Evolutionary conservation across 2,329 filamentous ascomycete genomes (phyloP).

Genomic region (Ceratocystis diversiconidia): DNA sequence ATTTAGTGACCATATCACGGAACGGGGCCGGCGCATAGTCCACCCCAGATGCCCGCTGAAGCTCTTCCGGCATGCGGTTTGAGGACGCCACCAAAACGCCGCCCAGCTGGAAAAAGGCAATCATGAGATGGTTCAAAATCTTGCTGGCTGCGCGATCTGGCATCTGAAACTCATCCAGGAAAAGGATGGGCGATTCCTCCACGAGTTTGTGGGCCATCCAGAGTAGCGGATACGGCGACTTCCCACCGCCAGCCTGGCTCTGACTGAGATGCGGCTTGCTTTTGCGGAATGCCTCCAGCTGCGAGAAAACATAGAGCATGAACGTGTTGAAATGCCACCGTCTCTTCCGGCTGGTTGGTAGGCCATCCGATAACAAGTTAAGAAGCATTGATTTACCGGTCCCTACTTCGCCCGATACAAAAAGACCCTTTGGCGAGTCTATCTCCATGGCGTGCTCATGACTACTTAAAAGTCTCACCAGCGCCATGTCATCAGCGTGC

Average conservation of each 20-base stretch:
- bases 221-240: constrained; percentile 48
- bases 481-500: constrained; percentile 27
- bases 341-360: constrained; percentile 58
- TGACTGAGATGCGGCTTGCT: constrained; percentile 16
- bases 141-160: constrained; percentile 66
- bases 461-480: constrained; percentile 54
- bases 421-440: constrained; percentile 57
- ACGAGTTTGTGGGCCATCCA: constrained; percentile 65
- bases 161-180: constrained; percentile 72
- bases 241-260: constrained; percentile 24
- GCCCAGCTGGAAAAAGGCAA: constrained; percentile 66
- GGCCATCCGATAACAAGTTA: constrained; percentile 62
- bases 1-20: constrained; percentile 36
- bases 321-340: constrained; percentile 79
- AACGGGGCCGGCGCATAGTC: constrained; percentile 47
- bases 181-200: constrained; percentile 59
- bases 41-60: constrained; percentile 59
- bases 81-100: constrained; percentile 69
- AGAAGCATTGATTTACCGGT: constrained; percentile 78
- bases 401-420: constrained; percentile 69
- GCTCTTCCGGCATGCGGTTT: constrained; percentile 70
- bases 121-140: constrained; percentile 65
- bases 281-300: constrained; percentile 50
- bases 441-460: constrained; percentile 59
- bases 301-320: constrained; percentile 64